Evolutionary conservation across 108 stramenopile genomes (phyloP), one percentile per base, ranked within the genome.

Genomic region (Discostella stelligeroides): DNA sequence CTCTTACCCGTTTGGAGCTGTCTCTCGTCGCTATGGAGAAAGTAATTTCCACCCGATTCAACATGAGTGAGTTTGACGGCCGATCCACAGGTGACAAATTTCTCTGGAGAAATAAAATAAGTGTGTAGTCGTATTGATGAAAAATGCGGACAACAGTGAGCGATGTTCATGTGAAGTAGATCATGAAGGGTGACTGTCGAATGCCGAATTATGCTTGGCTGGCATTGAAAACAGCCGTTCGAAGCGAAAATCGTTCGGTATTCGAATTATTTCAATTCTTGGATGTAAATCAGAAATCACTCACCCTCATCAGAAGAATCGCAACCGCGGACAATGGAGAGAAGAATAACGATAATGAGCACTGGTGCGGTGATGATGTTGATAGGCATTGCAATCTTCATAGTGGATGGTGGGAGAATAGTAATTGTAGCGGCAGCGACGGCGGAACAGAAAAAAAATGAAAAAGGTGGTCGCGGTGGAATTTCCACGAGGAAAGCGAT

Each of bases 71-170:
- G 70, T 73, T 95, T 95, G 65, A 92, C 67, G 74, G 84, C 86
- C 9, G 88, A 89, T 23, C 94, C 94, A 60, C 89, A 95, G 0
- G 91, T 92, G 21, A 95, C 87, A 46, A 58, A 62, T 54, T 82
- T 87, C 15, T 83, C 85, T 72, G n/a, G n/a, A n/a, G n/a, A n/a
- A n/a, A n/a, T n/a, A n/a, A n/a, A n/a, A n/a, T n/a, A n/a, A n/a
- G n/a, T n/a, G n/a, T n/a, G n/a, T n/a, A n/a, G n/a, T n/a, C n/a
- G n/a, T n/a, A n/a, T n/a, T n/a, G n/a, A n/a, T n/a, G n/a, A n/a
- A n/a, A 45, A n/a, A 34, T 34, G 34, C 34, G 6, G 34, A 34
- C 5, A 34, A 6, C 34, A 34, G 6, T 34, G 6, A 34, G 6
- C 6, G 34, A 34, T 34, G 6, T 34, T 34, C 5, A 34, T 34